A percentile compares a stretch with the other conserved stretches of the same genome.
phyloP scores from a whole-genome alignment of 805 yeast genomes.

The Kregervanrija pseudodelftensis region DNA sequence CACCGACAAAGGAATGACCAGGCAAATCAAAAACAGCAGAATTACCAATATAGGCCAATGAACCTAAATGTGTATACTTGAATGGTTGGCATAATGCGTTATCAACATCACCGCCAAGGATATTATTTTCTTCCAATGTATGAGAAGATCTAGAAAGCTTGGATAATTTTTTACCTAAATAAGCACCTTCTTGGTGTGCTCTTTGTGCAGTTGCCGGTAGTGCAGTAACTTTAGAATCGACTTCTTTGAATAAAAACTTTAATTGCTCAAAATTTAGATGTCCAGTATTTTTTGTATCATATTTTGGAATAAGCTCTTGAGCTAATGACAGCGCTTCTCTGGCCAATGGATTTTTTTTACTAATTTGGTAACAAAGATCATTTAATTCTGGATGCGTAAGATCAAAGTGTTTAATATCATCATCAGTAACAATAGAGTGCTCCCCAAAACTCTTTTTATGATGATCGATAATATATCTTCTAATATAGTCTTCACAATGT shows the following conservation, averaged over 20 bases:
- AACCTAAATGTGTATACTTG: constrained; percentile 81
- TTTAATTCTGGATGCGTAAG: constrained; percentile 42
- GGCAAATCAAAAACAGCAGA: constrained; percentile 89
- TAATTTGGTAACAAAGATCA: constrained; percentile 40
- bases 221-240: constrained; percentile 62
- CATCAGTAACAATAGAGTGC: constrained; percentile 36
- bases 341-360: constrained; percentile 50
- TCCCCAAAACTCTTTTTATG: constrained; percentile 62
- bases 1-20: constrained; percentile 68
- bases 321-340: constrained; percentile 46
- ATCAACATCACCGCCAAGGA: constrained; percentile 31
- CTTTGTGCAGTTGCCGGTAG: constrained; percentile 97
- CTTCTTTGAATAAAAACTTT: constrained; percentile 42
- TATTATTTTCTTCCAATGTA: constrained; percentile 35
- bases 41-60: constrained; percentile 93
- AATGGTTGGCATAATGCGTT: constrained; percentile 49
- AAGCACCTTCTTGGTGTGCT: constrained; percentile 89
- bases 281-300: constrained; percentile 42
- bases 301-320: constrained; percentile 44
- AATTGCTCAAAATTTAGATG: constrained; percentile 47
- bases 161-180: constrained; percentile 64
- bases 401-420: constrained; percentile 42
- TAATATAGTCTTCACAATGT: constrained; percentile 87
- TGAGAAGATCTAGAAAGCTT: constrained; percentile 55
- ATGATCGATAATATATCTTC: constrained; percentile 96